Conservation (phyloP, 2,329 filamentous ascomycete species). For the Fusarium dimerum region DNA sequence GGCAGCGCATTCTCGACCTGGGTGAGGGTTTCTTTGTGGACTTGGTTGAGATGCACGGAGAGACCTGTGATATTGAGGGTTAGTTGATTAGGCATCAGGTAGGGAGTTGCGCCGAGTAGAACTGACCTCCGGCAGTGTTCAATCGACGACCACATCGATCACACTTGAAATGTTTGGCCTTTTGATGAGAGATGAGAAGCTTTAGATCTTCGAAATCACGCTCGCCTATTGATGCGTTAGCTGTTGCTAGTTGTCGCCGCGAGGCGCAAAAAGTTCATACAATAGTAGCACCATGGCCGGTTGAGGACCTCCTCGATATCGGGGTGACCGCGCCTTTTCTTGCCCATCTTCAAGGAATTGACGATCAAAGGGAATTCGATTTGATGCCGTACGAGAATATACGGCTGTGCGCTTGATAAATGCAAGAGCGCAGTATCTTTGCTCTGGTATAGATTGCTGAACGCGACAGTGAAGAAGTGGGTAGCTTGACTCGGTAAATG, state of each 20-base stretch:
- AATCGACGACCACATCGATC: slow-evolving; percentile 84
- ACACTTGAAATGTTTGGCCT: slow-evolving; percentile 99
- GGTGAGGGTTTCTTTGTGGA: slow-evolving; percentile 90
- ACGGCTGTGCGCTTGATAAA: slow-evolving; percentile 18
- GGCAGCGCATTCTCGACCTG: slow-evolving; percentile 90
- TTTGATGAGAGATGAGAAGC: slow-evolving; percentile 95
- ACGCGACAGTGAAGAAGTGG: slow-evolving; percentile 29
- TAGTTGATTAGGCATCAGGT: background rate
- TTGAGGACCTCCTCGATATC: slow-evolving; percentile 84
- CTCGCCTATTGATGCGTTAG: slow-evolving; percentile 57
- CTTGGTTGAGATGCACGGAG: slow-evolving; percentile 95
- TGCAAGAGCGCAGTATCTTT: slow-evolving; percentile 18
- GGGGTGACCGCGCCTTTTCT: slow-evolving; percentile 86
- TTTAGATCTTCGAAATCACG: slow-evolving; percentile 97
- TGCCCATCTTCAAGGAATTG: slow-evolving; percentile 61
- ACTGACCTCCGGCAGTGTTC: slow-evolving; percentile 89
- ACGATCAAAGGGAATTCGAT: slow-evolving; percentile 1
- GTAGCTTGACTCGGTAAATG: slow-evolving; percentile 29
- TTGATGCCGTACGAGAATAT: slow-evolving; percentile 13
- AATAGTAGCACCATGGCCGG: slow-evolving; percentile 98
- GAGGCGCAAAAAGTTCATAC: slow-evolving; percentile 43
- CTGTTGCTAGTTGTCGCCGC: slow-evolving; percentile 24
- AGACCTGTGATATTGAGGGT: slow-evolving; percentile 61
- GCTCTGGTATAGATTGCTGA: slow-evolving; percentile 21
- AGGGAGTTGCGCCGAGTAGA: background rate